These are phyloP conservation scores for Thraustotheca clavata DNA, from an alignment of 352 stramenopile species.

Conservation along the genomic window DNA sequence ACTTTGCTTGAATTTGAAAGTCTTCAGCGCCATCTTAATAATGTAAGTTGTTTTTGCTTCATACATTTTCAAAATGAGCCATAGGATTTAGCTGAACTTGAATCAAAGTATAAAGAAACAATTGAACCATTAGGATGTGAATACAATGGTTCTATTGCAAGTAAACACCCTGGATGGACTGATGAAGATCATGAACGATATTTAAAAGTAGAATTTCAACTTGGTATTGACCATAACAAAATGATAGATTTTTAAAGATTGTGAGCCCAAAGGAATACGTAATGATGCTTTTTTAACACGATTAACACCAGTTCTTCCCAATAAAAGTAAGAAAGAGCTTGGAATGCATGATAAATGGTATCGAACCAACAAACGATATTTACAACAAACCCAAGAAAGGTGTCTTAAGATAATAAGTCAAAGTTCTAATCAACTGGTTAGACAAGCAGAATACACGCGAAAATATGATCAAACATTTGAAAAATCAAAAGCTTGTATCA, in stretches of 20 bases:
- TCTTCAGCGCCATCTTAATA: constrained; percentile 23
- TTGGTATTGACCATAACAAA: background rate
- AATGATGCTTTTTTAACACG: constrained; percentile 55
- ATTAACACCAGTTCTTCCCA: constrained; percentile 35
- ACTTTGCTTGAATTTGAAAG: constrained; percentile 29
- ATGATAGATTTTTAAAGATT: constrained; percentile 33
- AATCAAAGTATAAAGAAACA: constrained; percentile 34
- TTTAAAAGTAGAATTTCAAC: constrained; percentile 25
- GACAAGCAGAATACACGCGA: background rate
- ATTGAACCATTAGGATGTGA: constrained; percentile 21
- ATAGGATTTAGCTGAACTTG: constrained; percentile 31
- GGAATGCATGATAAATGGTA: constrained; percentile 54
- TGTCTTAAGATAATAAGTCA: constrained; percentile 23
- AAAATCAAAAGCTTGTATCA: background rate
- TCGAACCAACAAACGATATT: constrained; percentile 41
- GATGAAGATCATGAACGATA: constrained; percentile 50
- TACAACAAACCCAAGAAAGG: constrained; percentile 45
- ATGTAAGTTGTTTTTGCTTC: background rate
- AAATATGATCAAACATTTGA: background rate
- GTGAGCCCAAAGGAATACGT: constrained; percentile 34
- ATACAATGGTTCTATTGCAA: constrained; percentile 29
- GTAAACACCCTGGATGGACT: constrained; percentile 37
- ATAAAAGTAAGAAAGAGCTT: constrained; percentile 30
- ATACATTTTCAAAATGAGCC: background rate
- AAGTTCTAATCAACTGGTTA: background rate